A percentile compares a stretch with the other conserved stretches of the same genome.
Evolutionary conservation across 176 grass and related monocot species (phyloP).

Genomic region (Cymbopogon citratus): DNA sequence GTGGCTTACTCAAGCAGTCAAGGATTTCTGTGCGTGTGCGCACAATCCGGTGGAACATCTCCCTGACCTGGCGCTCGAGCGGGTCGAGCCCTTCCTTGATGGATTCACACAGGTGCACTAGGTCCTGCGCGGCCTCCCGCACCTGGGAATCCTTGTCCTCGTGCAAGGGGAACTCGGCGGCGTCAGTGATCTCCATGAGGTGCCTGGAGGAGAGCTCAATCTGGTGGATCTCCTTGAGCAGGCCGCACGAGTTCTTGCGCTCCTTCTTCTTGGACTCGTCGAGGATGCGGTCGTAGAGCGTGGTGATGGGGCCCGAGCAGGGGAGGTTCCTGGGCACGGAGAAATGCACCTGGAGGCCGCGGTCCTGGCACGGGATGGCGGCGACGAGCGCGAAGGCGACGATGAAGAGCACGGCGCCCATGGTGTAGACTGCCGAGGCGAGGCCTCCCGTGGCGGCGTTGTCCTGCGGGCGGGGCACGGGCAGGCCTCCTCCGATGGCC

Average conservation of each 20-base stretch:
- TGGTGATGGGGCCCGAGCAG: constrained; percentile 39
- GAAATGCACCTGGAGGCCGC: constrained; percentile 67
- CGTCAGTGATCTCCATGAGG: constrained; percentile 64
- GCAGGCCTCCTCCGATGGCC: constrained; percentile 61
- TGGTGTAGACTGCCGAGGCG: constrained; percentile 52
- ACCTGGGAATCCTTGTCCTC: constrained; percentile 56
- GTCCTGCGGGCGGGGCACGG: constrained; percentile 51
- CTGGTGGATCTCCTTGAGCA: constrained; percentile 87
- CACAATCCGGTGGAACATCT: constrained; percentile 79
- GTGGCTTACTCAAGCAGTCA: constrained; percentile 52
- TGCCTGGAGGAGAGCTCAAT: constrained; percentile 70
- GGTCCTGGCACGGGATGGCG: constrained; percentile 89
- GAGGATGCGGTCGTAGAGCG: constrained; percentile 64
- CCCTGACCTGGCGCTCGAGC: constrained; percentile 75
- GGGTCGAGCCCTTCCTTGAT: constrained; percentile 76
- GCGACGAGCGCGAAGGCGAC: constrained; percentile 64
- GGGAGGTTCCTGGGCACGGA: constrained; percentile 52
- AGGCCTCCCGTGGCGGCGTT: constrained; percentile 52
- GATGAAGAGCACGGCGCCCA: constrained; percentile 59
- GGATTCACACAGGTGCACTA: constrained; percentile 49
- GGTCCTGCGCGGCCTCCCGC: constrained; percentile 44
- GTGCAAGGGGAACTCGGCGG: constrained; percentile 52
- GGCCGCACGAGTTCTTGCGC: constrained; percentile 57
- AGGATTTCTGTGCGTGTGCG: constrained; percentile 75
- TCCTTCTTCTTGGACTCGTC: constrained; percentile 96